phyloP scores from a whole-genome alignment of 2,329 filamentous ascomycete species.

The Gyromitra esculenta region DNA sequence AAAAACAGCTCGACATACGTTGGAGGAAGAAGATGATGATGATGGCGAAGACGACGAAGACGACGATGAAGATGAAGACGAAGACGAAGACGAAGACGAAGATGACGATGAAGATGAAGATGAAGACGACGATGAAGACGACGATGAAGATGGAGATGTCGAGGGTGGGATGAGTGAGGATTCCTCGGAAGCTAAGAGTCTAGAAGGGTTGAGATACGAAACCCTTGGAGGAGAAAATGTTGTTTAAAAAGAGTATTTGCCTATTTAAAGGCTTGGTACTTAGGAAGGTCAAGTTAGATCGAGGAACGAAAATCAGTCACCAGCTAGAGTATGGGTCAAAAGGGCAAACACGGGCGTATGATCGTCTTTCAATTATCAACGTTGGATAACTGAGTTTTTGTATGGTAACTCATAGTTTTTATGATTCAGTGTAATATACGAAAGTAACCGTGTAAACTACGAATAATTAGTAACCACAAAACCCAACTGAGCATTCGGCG shows the following conservation, averaged over 20 bases:
- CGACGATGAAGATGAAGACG: conserved; percentile 1
- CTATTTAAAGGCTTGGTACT: neutral
- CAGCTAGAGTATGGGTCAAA: conserved; percentile 6
- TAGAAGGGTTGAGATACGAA: conserved; percentile 5
- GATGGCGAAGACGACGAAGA: conserved; percentile 1
- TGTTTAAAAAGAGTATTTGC: conserved; percentile 1
- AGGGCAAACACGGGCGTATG: neutral
- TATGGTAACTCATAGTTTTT: conserved; percentile 3
- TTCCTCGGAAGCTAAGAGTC: conserved; percentile 10
- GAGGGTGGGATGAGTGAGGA: neutral
- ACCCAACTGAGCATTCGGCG: too few species aligned
- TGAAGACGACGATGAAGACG: conserved; percentile 9
- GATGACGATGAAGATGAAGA: neutral
- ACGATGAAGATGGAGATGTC: neutral
- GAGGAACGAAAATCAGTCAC: neutral
- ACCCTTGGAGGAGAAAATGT: neutral
- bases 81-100: conserved; percentile 15
- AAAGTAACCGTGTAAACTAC: neutral
- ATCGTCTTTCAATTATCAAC: conserved; percentile 4
- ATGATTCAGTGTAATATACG: neutral
- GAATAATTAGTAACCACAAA: neutral
- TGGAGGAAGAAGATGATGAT: neutral
- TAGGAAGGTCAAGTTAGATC: neutral
- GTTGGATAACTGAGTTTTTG: neutral
- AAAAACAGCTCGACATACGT: neutral